Evolutionary conservation across 257 asterid species (phyloP).

Genomic region (Solanum piurae): DNA sequence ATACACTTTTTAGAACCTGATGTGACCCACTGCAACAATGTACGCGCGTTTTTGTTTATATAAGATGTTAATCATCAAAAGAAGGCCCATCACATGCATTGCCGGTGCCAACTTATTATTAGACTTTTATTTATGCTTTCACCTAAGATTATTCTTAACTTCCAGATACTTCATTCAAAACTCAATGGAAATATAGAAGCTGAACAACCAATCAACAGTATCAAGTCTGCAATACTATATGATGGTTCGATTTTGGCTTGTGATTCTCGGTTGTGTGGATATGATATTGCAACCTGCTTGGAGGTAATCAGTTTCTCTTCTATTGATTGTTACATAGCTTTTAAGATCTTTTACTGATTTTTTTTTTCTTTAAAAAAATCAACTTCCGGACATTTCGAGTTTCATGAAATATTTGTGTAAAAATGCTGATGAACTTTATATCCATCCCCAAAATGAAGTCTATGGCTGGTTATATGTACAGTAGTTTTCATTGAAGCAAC

Average conservation of each 20-base stretch:
- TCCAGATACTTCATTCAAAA: conserved; percentile 72
- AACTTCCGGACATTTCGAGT: not conserved
- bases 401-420: not conserved
- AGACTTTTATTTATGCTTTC: not conserved
- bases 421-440: not conserved
- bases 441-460: not conserved
- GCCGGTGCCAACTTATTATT: not conserved
- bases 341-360: not conserved
- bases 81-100: not conserved
- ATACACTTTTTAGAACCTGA: not conserved
- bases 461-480: not conserved
- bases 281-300: conserved; percentile 92
- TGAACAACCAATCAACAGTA: conserved; percentile 27
- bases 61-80: not conserved
- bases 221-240: conserved; percentile 60
- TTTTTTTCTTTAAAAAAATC: not conserved
- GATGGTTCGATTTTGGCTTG: conserved; percentile 63
- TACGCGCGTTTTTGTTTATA: not conserved
- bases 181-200: conserved; percentile 34
- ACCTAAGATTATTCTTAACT: not conserved
- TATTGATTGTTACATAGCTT: not conserved
- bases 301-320: conserved; percentile 48
- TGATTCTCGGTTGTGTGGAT: conserved; percentile 60
- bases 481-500: not conserved
- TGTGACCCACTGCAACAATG: not conserved